These are phyloP conservation scores for Rhexocercosporidium sp. DNA, from an alignment of 2,329 filamentous ascomycete genomes.

Conservation along the genomic window DNA sequence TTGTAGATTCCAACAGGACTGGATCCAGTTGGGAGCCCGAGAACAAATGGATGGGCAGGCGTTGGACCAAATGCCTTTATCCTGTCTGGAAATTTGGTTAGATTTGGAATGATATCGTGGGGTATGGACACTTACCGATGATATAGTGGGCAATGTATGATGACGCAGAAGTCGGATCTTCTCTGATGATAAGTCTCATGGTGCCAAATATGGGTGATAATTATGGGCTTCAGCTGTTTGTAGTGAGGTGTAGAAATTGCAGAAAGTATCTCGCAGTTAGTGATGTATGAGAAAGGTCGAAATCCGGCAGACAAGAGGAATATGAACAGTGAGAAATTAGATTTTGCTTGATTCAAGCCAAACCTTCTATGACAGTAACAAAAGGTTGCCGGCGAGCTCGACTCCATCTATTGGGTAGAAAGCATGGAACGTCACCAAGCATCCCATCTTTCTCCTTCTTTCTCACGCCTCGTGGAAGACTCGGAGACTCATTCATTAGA, in stretches of 20 bases:
- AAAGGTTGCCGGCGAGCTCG: constrained; percentile 13
- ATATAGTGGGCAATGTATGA: constrained; percentile 83
- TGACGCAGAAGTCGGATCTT: constrained; percentile 71
- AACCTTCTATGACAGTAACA: constrained; percentile 12
- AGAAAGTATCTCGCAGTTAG: not conserved
- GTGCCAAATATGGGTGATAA: constrained; percentile 22
- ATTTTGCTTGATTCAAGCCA: constrained; percentile 16
- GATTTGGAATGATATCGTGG: constrained; percentile 7
- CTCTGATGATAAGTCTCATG: constrained; percentile 85
- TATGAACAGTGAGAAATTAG: constrained; percentile 20
- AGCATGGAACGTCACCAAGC: constrained; percentile 30
- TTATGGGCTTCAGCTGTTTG: not conserved
- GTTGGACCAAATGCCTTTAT: constrained; percentile 80
- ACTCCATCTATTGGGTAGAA: constrained; percentile 17
- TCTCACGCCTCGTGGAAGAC: constrained; percentile 15
- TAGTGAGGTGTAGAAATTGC: not conserved
- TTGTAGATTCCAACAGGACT: constrained; percentile 81
- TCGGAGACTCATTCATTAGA: constrained; percentile 14
- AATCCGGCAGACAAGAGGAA: constrained; percentile 1
- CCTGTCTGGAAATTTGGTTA: constrained; percentile 57
- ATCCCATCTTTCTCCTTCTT: constrained; percentile 12
- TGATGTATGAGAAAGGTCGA: not conserved
- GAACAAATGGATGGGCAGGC: constrained; percentile 75
- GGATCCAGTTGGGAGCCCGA: constrained; percentile 83
- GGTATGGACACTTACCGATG: constrained; percentile 57